phyloP scores from a whole-genome alignment of 2,329 filamentous ascomycete species.

The Ceratocystis papillata region DNA sequence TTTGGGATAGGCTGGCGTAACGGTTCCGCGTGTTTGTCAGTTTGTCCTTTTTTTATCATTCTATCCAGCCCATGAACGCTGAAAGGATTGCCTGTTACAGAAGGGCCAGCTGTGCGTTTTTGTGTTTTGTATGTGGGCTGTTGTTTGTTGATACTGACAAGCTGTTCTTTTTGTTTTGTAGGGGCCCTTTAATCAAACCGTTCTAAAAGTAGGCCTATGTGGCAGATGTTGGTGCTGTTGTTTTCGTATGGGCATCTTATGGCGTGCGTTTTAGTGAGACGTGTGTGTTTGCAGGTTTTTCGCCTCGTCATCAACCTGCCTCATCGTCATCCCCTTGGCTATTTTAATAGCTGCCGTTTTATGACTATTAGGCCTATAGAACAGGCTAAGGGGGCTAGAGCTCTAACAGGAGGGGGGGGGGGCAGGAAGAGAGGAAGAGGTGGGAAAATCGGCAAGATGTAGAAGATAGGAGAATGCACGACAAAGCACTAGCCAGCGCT shows the following conservation, averaged over 20 bases:
- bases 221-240: background rate
- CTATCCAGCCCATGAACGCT: background rate
- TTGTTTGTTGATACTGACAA: background rate
- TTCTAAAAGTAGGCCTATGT: background rate
- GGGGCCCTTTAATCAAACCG: background rate
- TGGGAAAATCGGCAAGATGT: too few species aligned
- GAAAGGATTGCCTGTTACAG: background rate
- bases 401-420: too few species aligned
- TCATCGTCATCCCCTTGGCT: background rate
- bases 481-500: too few species aligned
- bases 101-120: background rate
- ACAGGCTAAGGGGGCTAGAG: too few species aligned
- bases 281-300: background rate
- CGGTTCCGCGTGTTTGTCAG: slow-evolving; percentile 6
- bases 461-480: too few species aligned
- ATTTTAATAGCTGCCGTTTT: background rate
- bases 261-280: background rate
- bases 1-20: slow-evolving; percentile 10
- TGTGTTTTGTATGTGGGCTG: background rate
- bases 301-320: background rate
- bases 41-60: background rate
- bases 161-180: background rate
- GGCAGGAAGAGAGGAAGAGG: too few species aligned
- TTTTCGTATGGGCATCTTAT: too few species aligned
- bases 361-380: too few species aligned